Base-by-base conservation (phyloP, 768 basidiomycete species). In the Podaxis carcinomalis region DNA sequence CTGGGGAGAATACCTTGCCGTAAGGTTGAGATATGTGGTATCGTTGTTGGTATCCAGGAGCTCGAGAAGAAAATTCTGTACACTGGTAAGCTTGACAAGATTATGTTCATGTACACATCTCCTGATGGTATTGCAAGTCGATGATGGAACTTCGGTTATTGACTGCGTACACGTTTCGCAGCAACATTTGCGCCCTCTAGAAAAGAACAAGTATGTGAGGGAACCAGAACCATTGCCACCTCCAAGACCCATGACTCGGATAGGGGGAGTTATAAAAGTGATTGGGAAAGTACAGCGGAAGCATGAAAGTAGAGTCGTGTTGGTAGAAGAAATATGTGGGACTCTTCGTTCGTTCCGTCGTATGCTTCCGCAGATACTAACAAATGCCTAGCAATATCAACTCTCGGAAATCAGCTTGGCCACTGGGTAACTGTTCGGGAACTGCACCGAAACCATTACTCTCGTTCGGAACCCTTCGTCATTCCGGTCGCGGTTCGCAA, bases 91-190 rank as follows among this genome's bases (percentile, higher is more conserved):
- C 65, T 28, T 39, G 40, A 27, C 21, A 59, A 32, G 27, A 23
- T 46, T 2, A 1, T 36, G 40, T 21, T 61, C 42, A 21, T 35
- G 7, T 27, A 39, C 42, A 13, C 16, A 50, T 54, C 27, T 59
- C 36, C 9, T 51, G 42, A 44, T 35, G 61, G 3, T n/a, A 16
- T 23, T 21, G 35, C 16, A 51, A 92, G 89, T 92, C 61, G 91
- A 93, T 67, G 91, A 93, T 65, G 89, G 90, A 4, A 88, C 89
- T 1, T 84, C 76, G 28, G 84, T 88, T 3, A 77, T 93, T 25
- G 90, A 92, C 50, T 92, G 90, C 66, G 67, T 75, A 2, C 80
- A 84, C 67, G 74, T 67, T 28, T 50, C 75, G 44, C 69, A 72
- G 4, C 64, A 70, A 23, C 68, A 69, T n/a, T 66, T 66, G 0